Percentiles rank a stretch among this genome's conserved stretches.
Conservation (phyloP, 228 moss, liverwort and hornwort species). For the Sphagnum magellanicum region DNA sequence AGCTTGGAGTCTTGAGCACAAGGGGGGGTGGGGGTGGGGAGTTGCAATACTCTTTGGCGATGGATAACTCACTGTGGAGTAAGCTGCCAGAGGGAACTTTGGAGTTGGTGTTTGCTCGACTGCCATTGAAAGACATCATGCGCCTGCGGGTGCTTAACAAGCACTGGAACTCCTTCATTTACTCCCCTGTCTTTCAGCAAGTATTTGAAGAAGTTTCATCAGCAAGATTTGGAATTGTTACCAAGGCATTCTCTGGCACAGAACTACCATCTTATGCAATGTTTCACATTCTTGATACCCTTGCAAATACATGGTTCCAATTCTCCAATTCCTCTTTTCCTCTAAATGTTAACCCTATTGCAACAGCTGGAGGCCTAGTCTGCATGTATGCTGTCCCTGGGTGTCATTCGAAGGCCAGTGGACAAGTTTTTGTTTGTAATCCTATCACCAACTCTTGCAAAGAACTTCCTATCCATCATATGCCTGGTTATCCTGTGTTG, state of each 20-base stretch:
- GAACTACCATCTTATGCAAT: not conserved
- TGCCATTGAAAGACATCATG: not conserved
- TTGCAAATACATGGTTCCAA: not conserved
- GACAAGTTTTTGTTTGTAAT: not conserved
- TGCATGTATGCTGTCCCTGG: conserved; percentile 7
- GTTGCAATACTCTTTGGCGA: not conserved
- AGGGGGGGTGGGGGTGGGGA: too few relatives aligned
- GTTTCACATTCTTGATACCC: not conserved
- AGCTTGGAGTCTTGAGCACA: too few relatives aligned
- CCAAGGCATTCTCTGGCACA: too few relatives aligned
- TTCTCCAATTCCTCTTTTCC: not conserved
- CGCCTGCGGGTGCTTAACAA: not conserved
- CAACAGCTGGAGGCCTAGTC: not conserved
- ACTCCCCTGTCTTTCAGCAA: not conserved
- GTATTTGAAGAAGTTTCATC: not conserved
- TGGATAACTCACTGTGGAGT: not conserved
- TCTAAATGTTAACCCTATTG: not conserved
- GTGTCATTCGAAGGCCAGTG: not conserved
- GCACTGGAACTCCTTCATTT: conserved; percentile 1
- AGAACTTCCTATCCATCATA: not conserved
- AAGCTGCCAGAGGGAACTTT: not conserved
- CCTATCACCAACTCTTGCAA: not conserved
- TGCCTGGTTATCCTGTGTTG: not conserved
- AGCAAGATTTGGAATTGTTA: not conserved
- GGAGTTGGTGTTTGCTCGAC: not conserved